Evolutionary conservation across 306 rosid genomes (phyloP).

Genomic region (Prunus salicina): DNA sequence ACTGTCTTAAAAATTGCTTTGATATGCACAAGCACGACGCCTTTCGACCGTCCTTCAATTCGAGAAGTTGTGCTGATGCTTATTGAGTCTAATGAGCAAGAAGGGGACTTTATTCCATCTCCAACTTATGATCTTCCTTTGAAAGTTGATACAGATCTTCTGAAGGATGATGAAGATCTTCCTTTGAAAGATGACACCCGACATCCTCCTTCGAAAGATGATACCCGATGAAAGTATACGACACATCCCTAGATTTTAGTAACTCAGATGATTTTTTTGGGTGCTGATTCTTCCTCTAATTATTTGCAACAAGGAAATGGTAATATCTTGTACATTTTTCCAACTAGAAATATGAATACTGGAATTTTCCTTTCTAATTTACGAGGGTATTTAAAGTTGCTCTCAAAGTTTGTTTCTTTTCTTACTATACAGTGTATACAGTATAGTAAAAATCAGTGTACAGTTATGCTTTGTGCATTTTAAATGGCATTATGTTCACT

Average conservation of each 20-base stretch:
- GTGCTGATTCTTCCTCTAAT: constrained; percentile 25
- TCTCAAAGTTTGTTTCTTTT: constrained; percentile 33
- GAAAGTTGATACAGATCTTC: constrained; percentile 42
- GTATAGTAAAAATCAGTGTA: constrained; percentile 46
- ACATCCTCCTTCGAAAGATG: constrained; percentile 37
- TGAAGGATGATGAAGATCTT: constrained; percentile 36
- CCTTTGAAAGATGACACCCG: constrained; percentile 32
- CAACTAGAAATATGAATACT: constrained; percentile 21
- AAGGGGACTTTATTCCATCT: constrained; percentile 43
- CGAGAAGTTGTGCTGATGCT: constrained; percentile 84
- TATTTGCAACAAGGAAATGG: constrained; percentile 27
- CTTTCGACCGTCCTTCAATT: constrained; percentile 73
- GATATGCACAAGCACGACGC: constrained; percentile 68
- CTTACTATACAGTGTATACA: constrained; percentile 25
- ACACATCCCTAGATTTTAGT: constrained; percentile 27
- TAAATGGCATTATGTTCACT: constrained; percentile 12
- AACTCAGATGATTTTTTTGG: constrained; percentile 32
- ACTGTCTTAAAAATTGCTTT: constrained; percentile 75
- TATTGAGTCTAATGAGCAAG: constrained; percentile 62
- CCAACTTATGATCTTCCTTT: constrained; percentile 45
- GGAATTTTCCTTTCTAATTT: constrained; percentile 8
- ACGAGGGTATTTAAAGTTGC: neutral
- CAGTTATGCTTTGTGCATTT: constrained; percentile 38
- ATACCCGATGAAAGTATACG: constrained; percentile 27
- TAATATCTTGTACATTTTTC: constrained; percentile 55